These are phyloP conservation scores for Fomes fomentarius DNA, from an alignment of 1,284 basidiomycete species.

Conservation along the genomic window DNA sequence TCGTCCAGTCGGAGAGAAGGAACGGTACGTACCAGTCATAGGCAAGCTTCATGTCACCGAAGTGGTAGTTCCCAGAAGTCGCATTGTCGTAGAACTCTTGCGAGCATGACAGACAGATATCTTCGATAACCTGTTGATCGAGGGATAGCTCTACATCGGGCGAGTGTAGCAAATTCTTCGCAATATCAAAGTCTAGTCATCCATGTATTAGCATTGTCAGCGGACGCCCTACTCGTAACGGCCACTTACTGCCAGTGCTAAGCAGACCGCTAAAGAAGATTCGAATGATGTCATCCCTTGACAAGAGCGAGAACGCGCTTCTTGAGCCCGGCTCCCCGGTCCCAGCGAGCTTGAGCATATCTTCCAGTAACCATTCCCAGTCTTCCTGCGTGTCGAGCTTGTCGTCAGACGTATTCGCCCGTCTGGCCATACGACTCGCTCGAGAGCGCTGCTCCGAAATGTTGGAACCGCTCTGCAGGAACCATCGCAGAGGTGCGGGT, in stretches of 20 bases:
- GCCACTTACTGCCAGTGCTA: constrained; percentile 81
- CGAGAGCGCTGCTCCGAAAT: constrained; percentile 76
- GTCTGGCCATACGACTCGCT: constrained; percentile 85
- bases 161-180: constrained; percentile 65
- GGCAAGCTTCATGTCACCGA: constrained; percentile 93
- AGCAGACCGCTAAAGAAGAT: constrained; percentile 87
- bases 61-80: constrained; percentile 86
- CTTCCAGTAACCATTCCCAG: constrained; percentile 86
- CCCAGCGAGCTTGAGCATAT: constrained; percentile 84
- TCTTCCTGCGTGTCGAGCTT: constrained; percentile 67
- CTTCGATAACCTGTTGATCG: constrained; percentile 60
- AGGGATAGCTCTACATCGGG: constrained; percentile 56
- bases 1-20: constrained; percentile 15
- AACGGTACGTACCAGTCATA: constrained; percentile 80
- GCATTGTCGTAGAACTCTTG: constrained; percentile 94
- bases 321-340: constrained; percentile 62
- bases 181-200: constrained; percentile 88
- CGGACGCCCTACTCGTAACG: too few species aligned
- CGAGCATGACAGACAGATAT: constrained; percentile 79
- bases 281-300: constrained; percentile 68
- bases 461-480: constrained; percentile 77
- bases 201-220: too few species aligned
- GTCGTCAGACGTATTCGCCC: constrained; percentile 60
- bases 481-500: constrained; percentile 80
- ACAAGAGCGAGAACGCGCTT: constrained; percentile 81